These are phyloP conservation scores for Melampsora americana DNA, from an alignment of 1,284 basidiomycete species.

Conservation along the genomic window DNA sequence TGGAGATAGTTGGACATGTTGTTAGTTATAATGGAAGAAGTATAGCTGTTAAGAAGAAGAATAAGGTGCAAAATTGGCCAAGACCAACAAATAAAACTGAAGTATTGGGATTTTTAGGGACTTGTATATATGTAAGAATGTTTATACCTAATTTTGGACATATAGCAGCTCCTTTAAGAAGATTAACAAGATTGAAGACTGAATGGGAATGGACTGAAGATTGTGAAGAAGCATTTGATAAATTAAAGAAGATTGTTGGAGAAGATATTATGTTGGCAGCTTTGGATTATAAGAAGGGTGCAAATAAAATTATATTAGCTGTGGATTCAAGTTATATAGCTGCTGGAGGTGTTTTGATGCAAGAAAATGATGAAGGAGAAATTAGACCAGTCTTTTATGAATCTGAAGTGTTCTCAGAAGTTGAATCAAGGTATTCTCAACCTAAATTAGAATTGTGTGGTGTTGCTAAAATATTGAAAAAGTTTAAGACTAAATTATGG, in stretches of 20 bases:
- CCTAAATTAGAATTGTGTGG: slow-evolving; percentile 35
- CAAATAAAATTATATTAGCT: slow-evolving; percentile 7
- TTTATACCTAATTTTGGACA: slow-evolving; percentile 12
- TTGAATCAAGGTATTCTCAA: slow-evolving; percentile 35
- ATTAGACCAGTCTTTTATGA: slow-evolving; percentile 9
- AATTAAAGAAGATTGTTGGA: slow-evolving; percentile 13
- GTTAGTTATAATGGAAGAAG: slow-evolving; percentile 10
- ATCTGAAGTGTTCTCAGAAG: slow-evolving; percentile 1
- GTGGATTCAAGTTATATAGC: slow-evolving; percentile 26
- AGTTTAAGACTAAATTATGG: slow-evolving; percentile 10
- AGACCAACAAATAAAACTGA: background rate
- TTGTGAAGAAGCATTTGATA: slow-evolving; percentile 10
- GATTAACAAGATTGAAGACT: slow-evolving; percentile 9
- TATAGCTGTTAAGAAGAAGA: slow-evolving; percentile 1
- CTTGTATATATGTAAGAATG: slow-evolving; percentile 34
- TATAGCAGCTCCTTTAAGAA: slow-evolving; percentile 6
- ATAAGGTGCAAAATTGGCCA: slow-evolving; percentile 25
- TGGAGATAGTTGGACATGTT: slow-evolving; percentile 33
- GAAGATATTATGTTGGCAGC: slow-evolving; percentile 11
- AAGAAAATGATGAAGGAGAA: slow-evolving; percentile 12
- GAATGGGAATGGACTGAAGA: slow-evolving; percentile 14
- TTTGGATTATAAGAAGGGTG: background rate
- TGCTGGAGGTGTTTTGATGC: slow-evolving; percentile 15
- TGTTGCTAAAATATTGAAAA: slow-evolving; percentile 20
- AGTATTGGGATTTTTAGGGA: slow-evolving; percentile 5